Conservation (phyloP, 441 rosid species). For the Omphalea diandra region DNA sequence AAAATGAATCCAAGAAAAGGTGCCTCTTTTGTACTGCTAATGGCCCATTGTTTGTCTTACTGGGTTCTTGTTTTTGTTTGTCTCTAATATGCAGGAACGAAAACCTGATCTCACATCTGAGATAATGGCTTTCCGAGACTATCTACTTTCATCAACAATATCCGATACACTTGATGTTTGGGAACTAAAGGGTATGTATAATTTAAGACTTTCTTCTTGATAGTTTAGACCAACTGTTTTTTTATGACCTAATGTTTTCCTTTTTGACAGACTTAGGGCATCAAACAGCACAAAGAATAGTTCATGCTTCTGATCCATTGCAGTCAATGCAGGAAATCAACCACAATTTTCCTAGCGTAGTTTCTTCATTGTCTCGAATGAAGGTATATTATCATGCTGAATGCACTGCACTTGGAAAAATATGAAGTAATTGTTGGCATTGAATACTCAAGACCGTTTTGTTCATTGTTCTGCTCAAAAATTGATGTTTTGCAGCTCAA, state of each 20-base stretch:
- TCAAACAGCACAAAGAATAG: conserved; percentile 98
- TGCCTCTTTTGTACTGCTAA: too few relatives aligned
- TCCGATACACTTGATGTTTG: conserved; percentile 98
- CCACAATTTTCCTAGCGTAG: conserved; percentile 96
- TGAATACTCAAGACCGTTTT: conserved; percentile 2
- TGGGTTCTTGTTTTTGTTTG: too few relatives aligned
- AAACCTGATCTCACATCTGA: conserved; percentile 92
- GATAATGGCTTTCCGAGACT: conserved; percentile 95
- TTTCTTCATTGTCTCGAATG: conserved; percentile 96
- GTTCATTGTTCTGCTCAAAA: conserved; percentile 14
- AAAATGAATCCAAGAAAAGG: too few relatives aligned
- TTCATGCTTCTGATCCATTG: conserved; percentile 92
- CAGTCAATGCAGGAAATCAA: conserved; percentile 98
- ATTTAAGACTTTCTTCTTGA: conserved; percentile 1
- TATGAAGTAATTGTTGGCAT: conserved; percentile 13
- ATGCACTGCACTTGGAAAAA: neutral
- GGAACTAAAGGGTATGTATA: conserved; percentile 86
- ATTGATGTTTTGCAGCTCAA: conserved; percentile 60
- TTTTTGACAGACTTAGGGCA: conserved; percentile 85
- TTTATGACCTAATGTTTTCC: conserved; percentile 30
- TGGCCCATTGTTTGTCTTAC: too few relatives aligned
- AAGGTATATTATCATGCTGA: conserved; percentile 65
- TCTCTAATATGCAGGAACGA: conserved; percentile 61
- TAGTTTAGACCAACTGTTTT: conserved; percentile 1
- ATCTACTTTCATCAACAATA: conserved; percentile 80